Percentiles rank a stretch among this genome's conserved stretches.
These are phyloP conservation scores for Boechera stricta DNA, from an alignment of 345 rosid genomes.

Conservation along the genomic window DNA sequence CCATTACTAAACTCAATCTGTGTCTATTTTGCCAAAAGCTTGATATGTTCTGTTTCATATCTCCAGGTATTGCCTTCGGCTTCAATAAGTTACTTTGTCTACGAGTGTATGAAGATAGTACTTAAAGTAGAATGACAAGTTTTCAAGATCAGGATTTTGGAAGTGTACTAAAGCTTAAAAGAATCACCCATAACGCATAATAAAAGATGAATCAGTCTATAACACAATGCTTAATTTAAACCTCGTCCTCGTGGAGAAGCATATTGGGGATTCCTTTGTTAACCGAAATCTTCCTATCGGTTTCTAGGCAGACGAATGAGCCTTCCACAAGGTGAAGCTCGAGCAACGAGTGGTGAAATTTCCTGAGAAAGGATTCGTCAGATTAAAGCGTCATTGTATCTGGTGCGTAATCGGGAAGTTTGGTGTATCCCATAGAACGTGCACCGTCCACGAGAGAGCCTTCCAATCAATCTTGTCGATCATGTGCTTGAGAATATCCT, in stretches of 20 bases:
- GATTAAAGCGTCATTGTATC: slow-evolving; percentile 60
- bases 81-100: slow-evolving; percentile 83
- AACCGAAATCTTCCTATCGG: slow-evolving; percentile 65
- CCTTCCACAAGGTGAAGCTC: slow-evolving; percentile 87
- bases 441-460: slow-evolving; percentile 65
- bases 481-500: slow-evolving; percentile 68
- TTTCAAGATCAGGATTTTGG: not conserved
- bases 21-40: not conserved
- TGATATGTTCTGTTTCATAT: slow-evolving; percentile 21
- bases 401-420: slow-evolving; percentile 61
- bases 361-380: slow-evolving; percentile 59
- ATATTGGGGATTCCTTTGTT: slow-evolving; percentile 82
- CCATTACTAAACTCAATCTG: not conserved
- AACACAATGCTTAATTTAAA: slow-evolving; percentile 44
- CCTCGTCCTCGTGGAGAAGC: slow-evolving; percentile 90
- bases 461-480: slow-evolving; percentile 78
- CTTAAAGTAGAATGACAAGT: slow-evolving; percentile 69
- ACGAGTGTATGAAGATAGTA: slow-evolving; percentile 89
- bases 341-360: slow-evolving; percentile 76
- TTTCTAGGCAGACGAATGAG: slow-evolving; percentile 77
- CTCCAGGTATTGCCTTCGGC: slow-evolving; percentile 92
- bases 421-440: slow-evolving; percentile 62
- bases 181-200: slow-evolving; percentile 23
- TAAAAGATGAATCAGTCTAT: not conserved
- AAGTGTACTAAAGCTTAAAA: not conserved